Evolutionary conservation across 1,284 basidiomycete genomes (phyloP).

Genomic region (Serendipita sp.): DNA sequence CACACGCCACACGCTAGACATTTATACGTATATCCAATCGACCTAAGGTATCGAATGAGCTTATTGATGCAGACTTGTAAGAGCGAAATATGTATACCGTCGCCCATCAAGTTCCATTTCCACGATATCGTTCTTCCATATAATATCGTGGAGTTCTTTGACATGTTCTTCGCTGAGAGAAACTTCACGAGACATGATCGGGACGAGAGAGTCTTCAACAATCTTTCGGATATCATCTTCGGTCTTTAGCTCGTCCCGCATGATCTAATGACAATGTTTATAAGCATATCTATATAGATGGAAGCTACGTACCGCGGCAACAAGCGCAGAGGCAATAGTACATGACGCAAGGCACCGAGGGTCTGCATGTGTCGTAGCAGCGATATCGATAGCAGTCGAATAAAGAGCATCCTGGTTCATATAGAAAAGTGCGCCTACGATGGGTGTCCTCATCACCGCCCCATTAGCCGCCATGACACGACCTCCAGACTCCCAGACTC

Average conservation of each 20-base stretch:
- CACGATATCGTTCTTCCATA: slow-evolving; percentile 6
- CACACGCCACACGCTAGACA: slow-evolving; percentile 11
- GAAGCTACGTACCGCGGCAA: slow-evolving; percentile 7
- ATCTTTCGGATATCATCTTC: slow-evolving; percentile 1
- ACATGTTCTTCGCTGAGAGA: slow-evolving; percentile 2
- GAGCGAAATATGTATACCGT: neutral
- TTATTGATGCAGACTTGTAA: neutral
- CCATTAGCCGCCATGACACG: slow-evolving; percentile 10
- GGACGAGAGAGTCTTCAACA: slow-evolving; percentile 3
- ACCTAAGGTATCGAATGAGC: neutral
- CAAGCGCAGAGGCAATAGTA: slow-evolving; percentile 9
- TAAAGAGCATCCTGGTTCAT: slow-evolving; percentile 2
- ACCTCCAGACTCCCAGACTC: slow-evolving; percentile 9
- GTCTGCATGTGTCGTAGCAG: slow-evolving; percentile 11
- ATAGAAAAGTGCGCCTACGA: slow-evolving; percentile 8
- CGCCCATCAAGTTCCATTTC: slow-evolving; percentile 9
- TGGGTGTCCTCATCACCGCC: slow-evolving; percentile 9
- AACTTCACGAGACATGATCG: neutral
- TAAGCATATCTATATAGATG: neutral
- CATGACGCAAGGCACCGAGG: slow-evolving; percentile 11
- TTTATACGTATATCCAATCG: slow-evolving; percentile 11
- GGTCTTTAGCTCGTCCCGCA: slow-evolving; percentile 7
- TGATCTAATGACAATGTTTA: neutral
- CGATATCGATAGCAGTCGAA: slow-evolving; percentile 8
- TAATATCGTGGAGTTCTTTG: neutral